phyloP scores from a whole-genome alignment of 768 basidiomycete species.

The Kockovaella imperatae region DNA sequence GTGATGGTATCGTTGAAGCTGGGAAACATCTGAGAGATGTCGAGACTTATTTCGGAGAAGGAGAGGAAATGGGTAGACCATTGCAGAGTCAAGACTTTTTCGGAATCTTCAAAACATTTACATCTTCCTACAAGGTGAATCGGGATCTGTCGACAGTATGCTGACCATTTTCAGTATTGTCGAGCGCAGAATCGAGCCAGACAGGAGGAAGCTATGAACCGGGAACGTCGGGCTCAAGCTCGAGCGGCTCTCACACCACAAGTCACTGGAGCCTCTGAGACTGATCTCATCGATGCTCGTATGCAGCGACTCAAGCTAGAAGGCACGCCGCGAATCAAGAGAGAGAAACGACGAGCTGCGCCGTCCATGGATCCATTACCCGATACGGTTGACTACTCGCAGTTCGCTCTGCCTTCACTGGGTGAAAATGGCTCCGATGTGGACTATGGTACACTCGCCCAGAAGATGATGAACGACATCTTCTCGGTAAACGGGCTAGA shows the following conservation, averaged over 20 bases:
- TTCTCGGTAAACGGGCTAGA: conserved; percentile 2
- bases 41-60: conserved; percentile 86
- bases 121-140: conserved; percentile 64
- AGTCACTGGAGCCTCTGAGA: conserved; percentile 33
- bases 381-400: conserved; percentile 24
- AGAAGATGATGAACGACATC: conserved; percentile 25
- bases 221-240: conserved; percentile 61
- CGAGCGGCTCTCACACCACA: conserved; percentile 40
- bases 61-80: conserved; percentile 50
- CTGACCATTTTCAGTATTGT: conserved; percentile 61
- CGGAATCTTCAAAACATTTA: conserved; percentile 92
- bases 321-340: conserved; percentile 41
- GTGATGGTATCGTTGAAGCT: conserved; percentile 78
- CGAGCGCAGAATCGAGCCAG: conserved; percentile 66
- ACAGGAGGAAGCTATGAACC: conserved; percentile 61
- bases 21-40: conserved; percentile 77
- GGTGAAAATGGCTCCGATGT: conserved; percentile 10
- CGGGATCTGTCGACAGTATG: neutral
- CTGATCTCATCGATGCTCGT: conserved; percentile 36
- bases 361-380: conserved; percentile 31
- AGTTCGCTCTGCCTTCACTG: conserved; percentile 25
- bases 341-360: conserved; percentile 30
- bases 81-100: conserved; percentile 76
- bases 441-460: conserved; percentile 32
- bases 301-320: conserved; percentile 39